phyloP scores from a whole-genome alignment of 2,329 filamentous ascomycete genomes.

The Monilinia fructicola region DNA sequence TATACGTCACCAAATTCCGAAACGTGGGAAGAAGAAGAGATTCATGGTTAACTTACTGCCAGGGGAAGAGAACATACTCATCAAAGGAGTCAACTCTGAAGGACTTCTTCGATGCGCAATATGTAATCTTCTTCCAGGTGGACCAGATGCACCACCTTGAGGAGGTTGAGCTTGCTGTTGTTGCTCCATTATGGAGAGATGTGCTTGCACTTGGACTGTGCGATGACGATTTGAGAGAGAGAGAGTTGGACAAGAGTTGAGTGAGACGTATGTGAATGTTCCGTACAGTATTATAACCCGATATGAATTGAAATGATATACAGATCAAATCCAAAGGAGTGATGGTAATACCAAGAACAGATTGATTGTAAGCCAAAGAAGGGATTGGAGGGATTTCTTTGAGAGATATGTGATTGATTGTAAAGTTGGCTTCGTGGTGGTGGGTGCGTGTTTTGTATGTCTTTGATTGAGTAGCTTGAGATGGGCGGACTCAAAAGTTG shows the following conservation, averaged over 20 bases:
- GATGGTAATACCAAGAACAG: constrained; percentile 2
- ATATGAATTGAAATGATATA: constrained; percentile 1
- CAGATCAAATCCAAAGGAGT: neutral
- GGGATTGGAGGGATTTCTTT: constrained; percentile 29
- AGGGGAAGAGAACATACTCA: constrained; percentile 75
- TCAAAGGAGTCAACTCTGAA: constrained; percentile 93
- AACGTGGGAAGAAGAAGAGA: constrained; percentile 14
- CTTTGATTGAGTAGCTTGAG: constrained; percentile 8
- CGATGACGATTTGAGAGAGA: constrained; percentile 22
- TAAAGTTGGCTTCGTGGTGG: constrained; percentile 1
- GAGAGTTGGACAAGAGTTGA: neutral
- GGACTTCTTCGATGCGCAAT: constrained; percentile 97
- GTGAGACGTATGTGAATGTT: neutral
- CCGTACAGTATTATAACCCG: neutral
- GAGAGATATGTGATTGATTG: neutral
- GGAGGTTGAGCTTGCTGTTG: constrained; percentile 40
- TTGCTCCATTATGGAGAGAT: constrained; percentile 46
- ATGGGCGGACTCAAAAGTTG: constrained; percentile 4
- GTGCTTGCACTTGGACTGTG: constrained; percentile 50
- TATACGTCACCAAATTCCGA: constrained; percentile 25
- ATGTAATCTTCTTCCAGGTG: constrained; percentile 85
- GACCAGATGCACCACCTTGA: constrained; percentile 64
- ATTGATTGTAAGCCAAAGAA: constrained; percentile 37
- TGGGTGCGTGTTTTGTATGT: neutral
- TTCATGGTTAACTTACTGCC: constrained; percentile 55